phyloP scores from a whole-genome alignment of 345 rosid species.

The Brassica rapa region DNA sequence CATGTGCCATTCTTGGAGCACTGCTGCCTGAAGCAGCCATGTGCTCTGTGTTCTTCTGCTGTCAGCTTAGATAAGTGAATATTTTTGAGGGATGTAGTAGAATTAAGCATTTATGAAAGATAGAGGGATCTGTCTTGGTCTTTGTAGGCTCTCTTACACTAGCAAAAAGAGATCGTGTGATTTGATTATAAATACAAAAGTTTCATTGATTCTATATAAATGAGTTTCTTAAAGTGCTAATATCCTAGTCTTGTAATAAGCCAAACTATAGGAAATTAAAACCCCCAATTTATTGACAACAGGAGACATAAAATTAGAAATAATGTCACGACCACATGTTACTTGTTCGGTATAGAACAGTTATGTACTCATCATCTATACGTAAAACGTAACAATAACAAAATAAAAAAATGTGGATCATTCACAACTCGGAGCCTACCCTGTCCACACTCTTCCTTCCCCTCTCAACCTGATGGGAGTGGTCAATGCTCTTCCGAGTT shows the following conservation, averaged over 20 bases:
- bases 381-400: background rate
- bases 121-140: background rate
- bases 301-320: constrained; percentile 8
- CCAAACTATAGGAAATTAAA: background rate
- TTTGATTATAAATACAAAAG: background rate
- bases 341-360: constrained; percentile 1
- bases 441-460: constrained; percentile 89
- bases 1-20: background rate
- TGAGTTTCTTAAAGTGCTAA: background rate
- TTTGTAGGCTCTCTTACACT: background rate
- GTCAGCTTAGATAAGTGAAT: background rate
- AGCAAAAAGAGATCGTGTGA: constrained; percentile 1
- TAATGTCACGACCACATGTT: background rate
- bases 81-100: background rate
- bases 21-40: background rate
- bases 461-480: constrained; percentile 58
- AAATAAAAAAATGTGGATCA: background rate
- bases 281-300: background rate
- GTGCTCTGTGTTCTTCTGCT: background rate
- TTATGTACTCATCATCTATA: constrained; percentile 31
- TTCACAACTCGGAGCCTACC: constrained; percentile 50
- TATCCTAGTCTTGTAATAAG: background rate
- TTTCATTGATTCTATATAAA: background rate
- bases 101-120: background rate
- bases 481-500: constrained; percentile 70